These are phyloP conservation scores for Mucor mucedo DNA, from an alignment of 371 early-diverging fungal genomes.

Conservation along the genomic window DNA sequence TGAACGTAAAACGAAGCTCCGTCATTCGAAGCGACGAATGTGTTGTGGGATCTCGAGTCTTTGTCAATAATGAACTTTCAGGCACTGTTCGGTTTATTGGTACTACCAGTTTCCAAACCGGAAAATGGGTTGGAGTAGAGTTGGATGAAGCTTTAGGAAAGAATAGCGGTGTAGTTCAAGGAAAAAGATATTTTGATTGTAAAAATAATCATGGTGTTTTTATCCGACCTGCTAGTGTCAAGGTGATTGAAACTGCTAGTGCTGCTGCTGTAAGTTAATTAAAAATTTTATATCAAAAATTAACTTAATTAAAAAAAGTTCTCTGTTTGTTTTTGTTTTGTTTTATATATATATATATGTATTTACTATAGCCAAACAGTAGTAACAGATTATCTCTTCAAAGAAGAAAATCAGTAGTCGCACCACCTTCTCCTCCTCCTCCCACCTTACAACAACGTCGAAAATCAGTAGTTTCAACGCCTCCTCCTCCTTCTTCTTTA, in stretches of 20 bases:
- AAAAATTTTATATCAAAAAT: no score
- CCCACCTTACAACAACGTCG: neutral
- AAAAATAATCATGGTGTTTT: conserved; percentile 72
- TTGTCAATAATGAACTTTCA: conserved; percentile 60
- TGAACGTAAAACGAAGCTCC: conserved; percentile 16
- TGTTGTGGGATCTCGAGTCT: conserved; percentile 53
- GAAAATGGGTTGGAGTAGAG: conserved; percentile 78
- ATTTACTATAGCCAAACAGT: conserved; percentile 1
- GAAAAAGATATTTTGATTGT: conserved; percentile 79
- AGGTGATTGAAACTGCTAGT: conserved; percentile 8
- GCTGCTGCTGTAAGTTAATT: neutral
- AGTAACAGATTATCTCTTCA: conserved; percentile 20
- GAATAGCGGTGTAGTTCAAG: conserved; percentile 75
- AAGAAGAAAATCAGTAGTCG: conserved; percentile 24
- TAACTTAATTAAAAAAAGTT: neutral
- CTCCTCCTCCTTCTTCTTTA: neutral
- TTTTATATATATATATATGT: neutral
- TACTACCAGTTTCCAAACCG: conserved; percentile 66
- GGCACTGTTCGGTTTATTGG: conserved; percentile 69
- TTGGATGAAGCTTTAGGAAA: conserved; percentile 71
- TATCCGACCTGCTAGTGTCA: conserved; percentile 68
- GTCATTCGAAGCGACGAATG: conserved; percentile 24
- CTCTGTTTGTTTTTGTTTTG: neutral
- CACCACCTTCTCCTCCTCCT: conserved; percentile 4
- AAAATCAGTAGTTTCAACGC: conserved; percentile 2